Percentiles rank a stretch among this genome's conserved stretches.
phyloP scores from a whole-genome alignment of 2,329 filamentous ascomycete genomes.

The Thermomyces lanuginosus region DNA sequence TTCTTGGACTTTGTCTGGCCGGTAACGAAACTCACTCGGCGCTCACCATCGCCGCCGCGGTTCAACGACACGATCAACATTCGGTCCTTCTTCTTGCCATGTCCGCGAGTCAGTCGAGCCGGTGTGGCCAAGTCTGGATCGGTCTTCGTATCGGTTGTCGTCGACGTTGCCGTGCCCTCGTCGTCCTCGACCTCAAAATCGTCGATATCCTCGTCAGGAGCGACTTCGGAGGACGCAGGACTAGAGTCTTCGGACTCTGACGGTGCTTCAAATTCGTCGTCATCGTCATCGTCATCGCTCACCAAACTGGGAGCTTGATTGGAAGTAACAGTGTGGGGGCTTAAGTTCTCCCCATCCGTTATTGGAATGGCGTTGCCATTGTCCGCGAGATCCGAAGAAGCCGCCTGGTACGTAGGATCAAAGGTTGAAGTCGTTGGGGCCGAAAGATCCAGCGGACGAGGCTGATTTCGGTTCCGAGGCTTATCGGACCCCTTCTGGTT shows the following conservation, averaged over 20 bases:
- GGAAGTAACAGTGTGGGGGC: conserved; percentile 52
- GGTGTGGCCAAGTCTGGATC: conserved; percentile 17
- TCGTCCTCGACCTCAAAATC: conserved; percentile 32
- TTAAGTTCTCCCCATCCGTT: conserved; percentile 45
- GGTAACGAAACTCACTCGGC: conserved; percentile 22
- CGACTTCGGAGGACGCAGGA: conserved; percentile 29
- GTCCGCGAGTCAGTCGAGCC: conserved; percentile 15
- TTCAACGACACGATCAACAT: conserved; percentile 14
- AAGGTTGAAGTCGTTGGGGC: conserved; percentile 21
- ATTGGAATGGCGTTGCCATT: no score
- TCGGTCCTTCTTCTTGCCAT: conserved; percentile 16
- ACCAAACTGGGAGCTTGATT: conserved; percentile 67
- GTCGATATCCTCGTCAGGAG: conserved; percentile 35
- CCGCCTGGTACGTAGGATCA: conserved; percentile 7
- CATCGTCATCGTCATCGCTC: conserved; percentile 44
- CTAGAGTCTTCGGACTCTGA: conserved; percentile 48
- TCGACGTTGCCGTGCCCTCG: conserved; percentile 23
- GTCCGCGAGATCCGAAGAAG: conserved; percentile 23
- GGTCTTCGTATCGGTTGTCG: conserved; percentile 18
- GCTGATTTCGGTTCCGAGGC: conserved; percentile 18
- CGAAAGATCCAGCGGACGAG: conserved; percentile 26
- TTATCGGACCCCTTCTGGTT: conserved; percentile 36
- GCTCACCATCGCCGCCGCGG: conserved; percentile 16
- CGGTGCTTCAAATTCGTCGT: conserved; percentile 52
- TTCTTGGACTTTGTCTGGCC: conserved; percentile 16